Base-by-base conservation (phyloP, 805 yeast species). In the Lipomyces orientalis region DNA sequence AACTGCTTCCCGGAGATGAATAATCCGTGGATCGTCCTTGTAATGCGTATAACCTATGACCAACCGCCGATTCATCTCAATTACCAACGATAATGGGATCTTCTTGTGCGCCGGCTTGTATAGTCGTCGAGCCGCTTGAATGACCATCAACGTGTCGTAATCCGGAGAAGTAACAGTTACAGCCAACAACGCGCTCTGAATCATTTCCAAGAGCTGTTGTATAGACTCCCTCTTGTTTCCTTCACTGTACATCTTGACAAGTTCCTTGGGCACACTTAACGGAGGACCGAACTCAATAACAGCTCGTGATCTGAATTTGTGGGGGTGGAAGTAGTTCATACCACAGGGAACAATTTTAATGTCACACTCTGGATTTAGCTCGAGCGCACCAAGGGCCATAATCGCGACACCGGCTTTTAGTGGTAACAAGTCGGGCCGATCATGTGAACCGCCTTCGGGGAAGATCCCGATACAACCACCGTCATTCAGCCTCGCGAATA, bases 391-490 rank as follows among this genome's bases (percentile, higher is more conserved):
- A 37, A 95, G 82, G 0, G 98, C 99, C 98, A 94, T 95, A 65
- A 94, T 90, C 1, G 97, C 97, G 8, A 95, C 98, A 70, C 99
- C 99, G 0, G 98, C 97, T 76, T 95, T 94, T 73, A 94, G 81
- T 0, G 99, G 99, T 61, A 94, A 83, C 73, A 94, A 79, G 70
- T 92, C 96, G 0, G 98, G 88, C 72, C 99, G 84, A 78, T 94
- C 99, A 75, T 94, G 99, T 12, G 97, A 92, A 0, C 99, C 99
- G 67, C 99, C 99, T 81, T 95, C 99, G 8, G 99, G 98, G 81
- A 93, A 95, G 57, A 95, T 91, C 10, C 98, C 98, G 46, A 95
- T 80, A 70, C 96, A 91, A 65, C 90, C 87, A 54, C 95, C 93
- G 67, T 86, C 84, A 22, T 91, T 85, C 70, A 95, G 83, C 77